Base-by-base conservation (phyloP, 164 flowering plant genomes). In the Pachysandra terminalis region DNA sequence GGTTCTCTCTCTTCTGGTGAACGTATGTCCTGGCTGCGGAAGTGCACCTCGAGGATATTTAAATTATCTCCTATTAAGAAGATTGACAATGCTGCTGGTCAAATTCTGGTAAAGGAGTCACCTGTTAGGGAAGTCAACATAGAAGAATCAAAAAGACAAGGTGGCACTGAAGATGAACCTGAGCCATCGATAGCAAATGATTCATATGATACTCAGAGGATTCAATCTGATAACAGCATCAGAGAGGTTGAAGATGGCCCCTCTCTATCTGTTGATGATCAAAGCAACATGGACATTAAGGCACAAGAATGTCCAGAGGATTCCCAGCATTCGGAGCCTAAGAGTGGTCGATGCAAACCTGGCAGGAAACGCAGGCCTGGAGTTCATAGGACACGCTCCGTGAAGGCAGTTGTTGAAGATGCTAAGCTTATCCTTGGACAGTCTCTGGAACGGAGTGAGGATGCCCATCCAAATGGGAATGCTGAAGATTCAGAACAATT, bases 331-430 rank as follows among this genome's bases (percentile, higher is more conserved):
- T 81, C 91, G 16, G 82, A 76, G 49, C 70, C 52, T 63, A 81
- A 69, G 63, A 68, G 56, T 53, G 67, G 66, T 52, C 70, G 74
- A n/a, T 80, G 73, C 1, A 82, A 71, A 79, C 63, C 73, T 68
- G 82, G 62, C 12, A 80, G 71, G 73, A 81, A 66, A 64, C 70
- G 69, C 19, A 79, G 75, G 65, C 63, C 77, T 48, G 84, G 82
- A 64, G 40, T 75, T 57, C 57, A 62, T 27, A 75, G 85, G 71
- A 82, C 90, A 55, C 86, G 71, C 35, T 72, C 98, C 55, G 82
- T 90, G 70, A 91, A 89, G 73, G 86, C 75, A 24, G 87, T 77
- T 53, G 84, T 87, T 73, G 81, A 86, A 62, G 90, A 88, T 27
- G 88, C 91, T 17, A 74, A 81, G 54, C 69, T 41, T 71, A 73